A percentile compares a stretch with the other conserved stretches of the same genome.
phyloP scores from a whole-genome alignment of 495 filamentous ascomycete genomes.

The Tetracladium marchalianum region DNA sequence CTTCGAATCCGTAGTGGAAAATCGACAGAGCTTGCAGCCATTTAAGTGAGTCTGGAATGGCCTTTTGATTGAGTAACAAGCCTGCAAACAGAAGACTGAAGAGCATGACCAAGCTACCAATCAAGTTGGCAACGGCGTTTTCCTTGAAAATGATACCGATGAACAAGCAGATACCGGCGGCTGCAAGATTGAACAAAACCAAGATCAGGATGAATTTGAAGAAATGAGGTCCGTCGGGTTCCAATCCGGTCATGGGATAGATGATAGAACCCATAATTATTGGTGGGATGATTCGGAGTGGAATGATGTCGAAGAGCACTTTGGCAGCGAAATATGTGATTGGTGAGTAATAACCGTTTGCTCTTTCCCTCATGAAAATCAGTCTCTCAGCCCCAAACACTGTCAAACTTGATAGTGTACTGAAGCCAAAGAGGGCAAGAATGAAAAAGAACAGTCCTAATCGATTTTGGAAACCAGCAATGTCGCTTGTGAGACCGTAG shows the following conservation, averaged over 20 bases:
- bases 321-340: constrained; percentile 95
- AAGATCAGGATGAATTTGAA: constrained; percentile 85
- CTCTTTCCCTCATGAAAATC: constrained; percentile 85
- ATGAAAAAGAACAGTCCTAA: constrained; percentile 99
- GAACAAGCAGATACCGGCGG: constrained; percentile 86
- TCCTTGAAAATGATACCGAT: constrained; percentile 94
- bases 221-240: constrained; percentile 74
- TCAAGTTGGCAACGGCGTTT: constrained; percentile 83
- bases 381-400: constrained; percentile 91
- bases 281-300: constrained; percentile 85
- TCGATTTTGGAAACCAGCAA: constrained; percentile 95
- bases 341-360: constrained; percentile 96
- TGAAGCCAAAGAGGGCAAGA: constrained; percentile 91
- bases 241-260: constrained; percentile 97
- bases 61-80: constrained; percentile 85
- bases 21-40: constrained; percentile 98
- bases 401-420: constrained; percentile 83
- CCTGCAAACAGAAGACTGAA: constrained; percentile 94
- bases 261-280: constrained; percentile 95
- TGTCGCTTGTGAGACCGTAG: constrained; percentile 91
- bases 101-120: constrained; percentile 94
- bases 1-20: constrained; percentile 97
- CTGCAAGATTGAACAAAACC: constrained; percentile 92
- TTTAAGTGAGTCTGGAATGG: constrained; percentile 68
- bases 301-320: constrained; percentile 90